These are phyloP conservation scores for Aspergillus flavus DNA, from an alignment of 2,329 filamentous ascomycete species.

Conservation along the genomic window DNA sequence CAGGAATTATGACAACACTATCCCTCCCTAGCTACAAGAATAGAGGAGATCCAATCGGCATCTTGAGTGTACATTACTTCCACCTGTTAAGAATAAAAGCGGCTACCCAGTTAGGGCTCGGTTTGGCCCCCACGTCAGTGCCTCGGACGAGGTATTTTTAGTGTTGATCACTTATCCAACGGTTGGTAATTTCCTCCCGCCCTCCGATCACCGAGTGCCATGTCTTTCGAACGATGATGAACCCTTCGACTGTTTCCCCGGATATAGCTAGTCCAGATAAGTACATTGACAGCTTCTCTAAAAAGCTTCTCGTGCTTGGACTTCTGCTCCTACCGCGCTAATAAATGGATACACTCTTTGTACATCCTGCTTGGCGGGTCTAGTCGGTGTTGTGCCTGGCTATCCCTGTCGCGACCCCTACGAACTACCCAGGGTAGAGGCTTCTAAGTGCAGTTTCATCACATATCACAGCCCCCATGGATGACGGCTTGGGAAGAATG, in stretches of 20 bases:
- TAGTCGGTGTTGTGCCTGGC: neutral
- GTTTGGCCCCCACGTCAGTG: neutral
- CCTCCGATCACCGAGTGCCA: neutral
- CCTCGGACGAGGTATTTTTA: neutral
- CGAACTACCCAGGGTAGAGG: too few relatives aligned
- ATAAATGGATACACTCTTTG: neutral
- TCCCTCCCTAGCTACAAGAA: neutral
- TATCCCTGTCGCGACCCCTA: neutral
- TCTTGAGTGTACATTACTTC: neutral
- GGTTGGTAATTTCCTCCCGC: neutral
- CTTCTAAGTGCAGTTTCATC: too few relatives aligned
- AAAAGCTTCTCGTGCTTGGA: neutral
- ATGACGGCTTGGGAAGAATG: neutral
- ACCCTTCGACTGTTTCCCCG: neutral
- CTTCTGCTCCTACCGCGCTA: neutral
- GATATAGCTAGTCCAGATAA: neutral
- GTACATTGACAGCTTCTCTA: neutral
- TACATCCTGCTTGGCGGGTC: neutral
- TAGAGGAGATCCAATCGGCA: neutral
- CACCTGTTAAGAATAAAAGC: neutral
- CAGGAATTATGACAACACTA: neutral
- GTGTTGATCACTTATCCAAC: neutral
- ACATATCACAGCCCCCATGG: neutral
- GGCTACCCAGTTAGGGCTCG: neutral
- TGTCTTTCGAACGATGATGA: neutral